A percentile compares a stretch with the other conserved stretches of the same genome.
These are phyloP conservation scores for Globisporangium cederbergense DNA, from an alignment of 352 stramenopile species.

Conservation along the genomic window DNA sequence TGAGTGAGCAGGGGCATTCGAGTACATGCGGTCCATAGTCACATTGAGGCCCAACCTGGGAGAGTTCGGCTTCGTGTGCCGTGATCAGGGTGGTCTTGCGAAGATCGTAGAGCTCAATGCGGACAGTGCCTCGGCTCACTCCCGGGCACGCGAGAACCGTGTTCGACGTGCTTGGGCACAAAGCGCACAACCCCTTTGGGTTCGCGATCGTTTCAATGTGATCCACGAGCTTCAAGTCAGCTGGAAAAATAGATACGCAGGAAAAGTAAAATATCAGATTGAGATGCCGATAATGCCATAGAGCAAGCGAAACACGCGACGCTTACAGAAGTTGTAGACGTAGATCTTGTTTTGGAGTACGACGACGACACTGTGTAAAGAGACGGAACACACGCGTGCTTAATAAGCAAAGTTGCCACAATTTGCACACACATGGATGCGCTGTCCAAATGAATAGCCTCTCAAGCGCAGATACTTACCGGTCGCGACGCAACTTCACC, in stretches of 20 bases:
- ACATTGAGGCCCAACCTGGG: conserved; percentile 42
- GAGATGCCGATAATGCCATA: not conserved
- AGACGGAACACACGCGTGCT: not conserved
- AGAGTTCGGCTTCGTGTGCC: conserved; percentile 93
- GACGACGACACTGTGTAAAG: conserved; percentile 89
- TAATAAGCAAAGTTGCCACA: not conserved
- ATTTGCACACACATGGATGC: not conserved
- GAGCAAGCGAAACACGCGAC: not conserved
- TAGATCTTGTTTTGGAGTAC: conserved; percentile 97
- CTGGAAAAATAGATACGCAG: conserved; percentile 26
- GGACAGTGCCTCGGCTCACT: conserved; percentile 87
- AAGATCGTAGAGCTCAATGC: conserved; percentile 97
- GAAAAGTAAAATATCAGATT: conserved; percentile 12
- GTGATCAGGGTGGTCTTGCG: conserved; percentile 94
- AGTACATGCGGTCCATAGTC: not conserved
- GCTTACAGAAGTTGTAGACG: conserved; percentile 96
- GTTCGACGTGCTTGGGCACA: conserved; percentile 91
- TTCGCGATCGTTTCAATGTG: conserved; percentile 99
- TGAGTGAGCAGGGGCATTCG: not conserved
- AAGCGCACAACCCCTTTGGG: conserved; percentile 91
- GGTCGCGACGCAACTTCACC: conserved; percentile 94
- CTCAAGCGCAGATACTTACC: conserved; percentile 28
- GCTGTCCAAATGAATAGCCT: not conserved
- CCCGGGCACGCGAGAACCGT: conserved; percentile 96
- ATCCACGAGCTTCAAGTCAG: conserved; percentile 95